Evolutionary conservation across 2,329 filamentous ascomycete species (phyloP), one percentile per base, ranked within the genome.

Genomic region (Ceratocystis colombiana): DNA sequence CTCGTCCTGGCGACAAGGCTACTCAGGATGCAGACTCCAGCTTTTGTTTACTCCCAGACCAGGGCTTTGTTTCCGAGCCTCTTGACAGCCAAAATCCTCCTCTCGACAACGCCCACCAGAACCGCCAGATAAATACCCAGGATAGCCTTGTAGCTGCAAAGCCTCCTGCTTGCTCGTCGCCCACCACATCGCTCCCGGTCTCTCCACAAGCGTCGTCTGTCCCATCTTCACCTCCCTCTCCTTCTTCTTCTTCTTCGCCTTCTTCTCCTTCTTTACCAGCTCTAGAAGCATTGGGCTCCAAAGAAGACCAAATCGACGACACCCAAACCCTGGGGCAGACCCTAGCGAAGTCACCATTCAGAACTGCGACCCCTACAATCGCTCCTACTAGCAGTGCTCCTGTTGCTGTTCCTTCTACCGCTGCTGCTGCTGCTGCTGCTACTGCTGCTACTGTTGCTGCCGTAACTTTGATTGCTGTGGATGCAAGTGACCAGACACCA

Each of bases 21-120:
- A 41, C 10, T 53, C 48, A 28, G 33, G 33, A 76, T 71, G 72
- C 73, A 71, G 76, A 76, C 74, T 74, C 75, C 70, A 73, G 74
- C 72, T 75, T 76, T 75, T 78, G 77, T 79, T 78, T 78, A 78
- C 75, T 74, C 68, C 48, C 10, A 25, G 48, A 53, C 6, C 22
- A 25, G 48, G 48, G 20, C 48, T 25, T 12, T 53, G 48, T 53
- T 53, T 53, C 48, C 20, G 22, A 53, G 22, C 7, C 48, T 53
- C 65, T 45, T 46, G 66, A 67, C n/a, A 41, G 22, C 28, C 46
- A 57, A 41, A 45, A 53, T 48, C 37, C 50, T 64, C 46, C 66
- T 62, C 45, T 62, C 44, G 61, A 69, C 57, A 67, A 62, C 55
- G 48, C 45, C 33, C 57, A 67, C 57, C 63, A 64, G 48, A 44